Evolutionary conservation across 192 early-diverging fungal genomes (phyloP).

Genomic region (Coemansia sp.): DNA sequence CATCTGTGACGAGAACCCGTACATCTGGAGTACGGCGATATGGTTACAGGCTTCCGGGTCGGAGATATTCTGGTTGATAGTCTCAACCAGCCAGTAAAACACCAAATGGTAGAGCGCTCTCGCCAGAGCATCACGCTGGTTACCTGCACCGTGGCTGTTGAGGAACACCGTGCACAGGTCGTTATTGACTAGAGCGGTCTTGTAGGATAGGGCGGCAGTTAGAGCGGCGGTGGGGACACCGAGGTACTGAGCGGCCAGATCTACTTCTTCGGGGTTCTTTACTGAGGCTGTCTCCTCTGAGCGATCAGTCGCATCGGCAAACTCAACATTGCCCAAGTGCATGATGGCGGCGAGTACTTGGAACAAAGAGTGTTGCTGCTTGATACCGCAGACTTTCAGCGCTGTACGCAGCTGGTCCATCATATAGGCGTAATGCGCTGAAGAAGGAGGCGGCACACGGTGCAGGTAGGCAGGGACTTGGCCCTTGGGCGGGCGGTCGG

Average conservation of each 20-base stretch:
- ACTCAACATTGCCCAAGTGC: slow-evolving; percentile 84
- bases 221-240: slow-evolving; percentile 75
- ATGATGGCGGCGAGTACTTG: slow-evolving; percentile 84
- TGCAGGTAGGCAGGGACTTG: slow-evolving; percentile 7
- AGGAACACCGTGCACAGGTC: slow-evolving; percentile 83
- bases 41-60: slow-evolving; percentile 68
- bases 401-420: slow-evolving; percentile 69
- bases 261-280: slow-evolving; percentile 75
- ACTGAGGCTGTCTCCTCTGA: slow-evolving; percentile 77
- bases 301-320: slow-evolving; percentile 69
- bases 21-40: slow-evolving; percentile 85
- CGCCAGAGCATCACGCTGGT: slow-evolving; percentile 72
- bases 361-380: slow-evolving; percentile 73
- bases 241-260: slow-evolving; percentile 80
- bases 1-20: slow-evolving; percentile 74
- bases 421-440: slow-evolving; percentile 76
- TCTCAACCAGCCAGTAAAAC: slow-evolving; percentile 82
- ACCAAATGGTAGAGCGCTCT: slow-evolving; percentile 77
- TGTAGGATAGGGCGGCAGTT: slow-evolving; percentile 81
- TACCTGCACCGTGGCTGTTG: slow-evolving; percentile 68
- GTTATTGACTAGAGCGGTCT: slow-evolving; percentile 79
- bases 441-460: slow-evolving; percentile 34
- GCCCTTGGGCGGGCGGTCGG: slow-evolving; percentile 36
- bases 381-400: slow-evolving; percentile 66
- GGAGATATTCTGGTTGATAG: slow-evolving; percentile 72